Base-by-base conservation (phyloP, 1,284 basidiomycete species). In the Ganoderma lingzhi region DNA sequence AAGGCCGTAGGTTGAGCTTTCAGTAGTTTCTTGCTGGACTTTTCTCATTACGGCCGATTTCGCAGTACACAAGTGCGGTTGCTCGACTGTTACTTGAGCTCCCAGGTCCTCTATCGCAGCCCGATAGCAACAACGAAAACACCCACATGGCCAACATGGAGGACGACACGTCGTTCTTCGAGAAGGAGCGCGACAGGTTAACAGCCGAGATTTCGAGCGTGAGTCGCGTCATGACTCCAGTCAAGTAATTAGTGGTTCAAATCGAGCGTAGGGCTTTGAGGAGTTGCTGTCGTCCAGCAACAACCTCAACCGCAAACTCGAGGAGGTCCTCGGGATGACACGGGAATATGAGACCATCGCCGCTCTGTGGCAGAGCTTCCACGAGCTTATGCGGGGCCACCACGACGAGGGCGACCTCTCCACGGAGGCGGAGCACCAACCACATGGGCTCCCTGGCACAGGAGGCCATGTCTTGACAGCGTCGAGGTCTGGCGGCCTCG, bases 321-420 rank as follows among this genome's bases (percentile, higher is more conserved):
- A 98, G 81, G 96, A 98, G 78, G 93, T 96, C 0, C 85, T 95
- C 45, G 93, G 93, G 10, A 97, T 98, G 85, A 96, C 96, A 5
- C 92, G 91, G 71, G 97, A 98, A 83, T 97, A 98, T 79, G 90
- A 93, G 65, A 96, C 94, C 0, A 96, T 98, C 62, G 93, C 96
- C 1, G 84, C 88, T 3, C 85, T 98, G 30, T 98, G 96, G 96
- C 86, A 91, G 62, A 90, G 87, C 68, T 96, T 96, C 76, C 90
- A 94, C 74, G 83, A 90, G 67, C 84, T 96, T 72, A 95, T 96
- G 91, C 86, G 85, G 28, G 85, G 83, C 53, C 85, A 85, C 68
- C 77, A 75, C 64, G 80, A 78, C 41, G 82, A 82, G 15, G 78
- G 77, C 1, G 77, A 78, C 2, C 79, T 51, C 3, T 80, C 71